A percentile compares a stretch with the other conserved stretches of the same genome.
These are phyloP conservation scores for Camellia japonica DNA, from an alignment of 148 eudicot genomes.

Conservation along the genomic window DNA sequence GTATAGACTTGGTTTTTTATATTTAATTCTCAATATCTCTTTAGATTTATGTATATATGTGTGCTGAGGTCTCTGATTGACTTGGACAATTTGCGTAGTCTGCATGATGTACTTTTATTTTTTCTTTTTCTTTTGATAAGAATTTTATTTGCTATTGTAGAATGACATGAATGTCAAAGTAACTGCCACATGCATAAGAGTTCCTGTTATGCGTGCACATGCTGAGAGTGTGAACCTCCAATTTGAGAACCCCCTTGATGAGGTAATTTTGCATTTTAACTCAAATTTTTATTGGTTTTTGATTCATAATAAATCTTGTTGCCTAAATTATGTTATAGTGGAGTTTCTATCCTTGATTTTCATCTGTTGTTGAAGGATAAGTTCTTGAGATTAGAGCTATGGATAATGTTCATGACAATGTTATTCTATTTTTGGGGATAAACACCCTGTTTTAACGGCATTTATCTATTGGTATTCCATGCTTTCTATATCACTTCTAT, in stretches of 20 bases:
- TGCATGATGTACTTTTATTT: neutral
- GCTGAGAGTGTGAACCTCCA: constrained; percentile 75
- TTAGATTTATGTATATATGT: neutral
- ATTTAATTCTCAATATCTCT: neutral
- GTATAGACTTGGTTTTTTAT: neutral
- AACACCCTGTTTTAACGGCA: too few species aligned
- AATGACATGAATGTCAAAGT: constrained; percentile 67
- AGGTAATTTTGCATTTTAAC: constrained; percentile 45
- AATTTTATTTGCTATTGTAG: constrained; percentile 31
- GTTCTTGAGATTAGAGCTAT: neutral
- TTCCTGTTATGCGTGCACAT: constrained; percentile 93
- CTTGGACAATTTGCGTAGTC: constrained; percentile 1
- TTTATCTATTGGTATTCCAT: neutral
- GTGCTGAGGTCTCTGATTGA: neutral
- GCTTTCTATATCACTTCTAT: neutral
- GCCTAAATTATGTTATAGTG: neutral
- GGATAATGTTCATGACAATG: neutral
- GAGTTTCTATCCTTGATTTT: neutral
- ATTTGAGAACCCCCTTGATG: constrained; percentile 57
- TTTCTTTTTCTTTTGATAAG: neutral
- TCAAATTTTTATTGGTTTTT: neutral
- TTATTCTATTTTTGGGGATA: neutral
- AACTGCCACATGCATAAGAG: constrained; percentile 86
- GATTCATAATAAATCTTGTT: neutral
- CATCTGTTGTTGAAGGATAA: neutral